Evolutionary conservation across 768 basidiomycete genomes (phyloP), one percentile per base, ranked within the genome.

Genomic region (Lactarius sp.): DNA sequence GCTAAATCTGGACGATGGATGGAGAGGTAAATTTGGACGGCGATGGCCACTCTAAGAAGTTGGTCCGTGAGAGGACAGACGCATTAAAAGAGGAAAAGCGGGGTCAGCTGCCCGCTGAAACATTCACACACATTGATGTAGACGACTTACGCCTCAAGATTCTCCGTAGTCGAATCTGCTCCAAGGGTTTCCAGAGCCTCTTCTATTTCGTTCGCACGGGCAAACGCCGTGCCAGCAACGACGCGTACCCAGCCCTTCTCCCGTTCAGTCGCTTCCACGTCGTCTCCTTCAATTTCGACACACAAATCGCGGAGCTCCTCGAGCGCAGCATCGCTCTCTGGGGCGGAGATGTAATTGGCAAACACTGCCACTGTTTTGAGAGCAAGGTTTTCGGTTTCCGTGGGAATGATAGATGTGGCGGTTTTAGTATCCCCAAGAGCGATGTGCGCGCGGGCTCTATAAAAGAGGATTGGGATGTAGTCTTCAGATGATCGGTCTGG

Each of bases 131-230:
- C 37, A 51, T 52, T n/a, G 20, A 51, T 61, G 52, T 52, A 60
- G 52, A 58, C 22, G 7, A 82, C 91, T 69, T 74, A 95, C 94
- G 91, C 90, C 79, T 98, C 94, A 42, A 94, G 81, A 69, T 92
- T 90, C 66, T 87, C 83, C 37, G 84, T 84, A 53, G 85, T 87
- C 6, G 82, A 72, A 49, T 82, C 81, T 10, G 77, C 83, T 8
- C 86, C 86, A 37, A 98, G 79, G 0, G 91, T 94, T 74, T 96
- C 94, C 31, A 97, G 77, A 2, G 94, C 94, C 75, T 98, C 94
- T 74, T 97, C 94, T 12, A 90, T 75, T 75, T 97, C 94, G 2
- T 87, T 88, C 16, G 90, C 90, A 39, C 83, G 77, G 16, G 86
- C 82, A 73, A 96, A 96, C 0, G 92, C 91, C 13, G 88, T 92